Percentiles rank a stretch among this genome's conserved stretches.
phyloP scores from a whole-genome alignment of 1,139 yeast genomes.

The Sugiyamaella novakii region DNA sequence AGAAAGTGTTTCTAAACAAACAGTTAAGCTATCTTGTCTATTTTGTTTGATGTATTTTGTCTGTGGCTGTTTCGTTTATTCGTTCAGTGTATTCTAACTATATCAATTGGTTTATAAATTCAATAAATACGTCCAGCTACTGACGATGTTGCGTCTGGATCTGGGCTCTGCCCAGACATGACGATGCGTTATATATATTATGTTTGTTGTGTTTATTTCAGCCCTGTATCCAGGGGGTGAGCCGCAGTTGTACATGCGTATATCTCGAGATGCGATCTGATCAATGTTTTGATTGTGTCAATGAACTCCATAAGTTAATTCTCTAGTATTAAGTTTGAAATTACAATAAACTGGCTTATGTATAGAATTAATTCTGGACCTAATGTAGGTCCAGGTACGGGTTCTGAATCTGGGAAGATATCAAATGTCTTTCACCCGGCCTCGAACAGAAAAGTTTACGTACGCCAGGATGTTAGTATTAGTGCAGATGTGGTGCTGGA shows the following conservation, averaged over 20 bases:
- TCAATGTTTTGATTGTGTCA: background rate
- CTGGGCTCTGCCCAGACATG: background rate
- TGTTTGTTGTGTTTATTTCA: no score
- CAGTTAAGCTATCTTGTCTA: background rate
- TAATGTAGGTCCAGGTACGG: background rate
- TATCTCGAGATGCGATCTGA: background rate
- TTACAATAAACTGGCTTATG: no score
- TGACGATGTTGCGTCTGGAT: background rate
- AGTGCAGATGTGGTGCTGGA: no score
- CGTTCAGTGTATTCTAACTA: background rate
- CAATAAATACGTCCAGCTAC: slow-evolving; percentile 11
- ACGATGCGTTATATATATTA: no score
- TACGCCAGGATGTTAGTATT: no score
- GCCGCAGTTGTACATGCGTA: slow-evolving; percentile 5
- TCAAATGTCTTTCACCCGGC: background rate
- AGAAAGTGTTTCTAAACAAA: slow-evolving; percentile 94
- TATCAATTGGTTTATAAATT: no score
- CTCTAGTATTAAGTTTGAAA: no score
- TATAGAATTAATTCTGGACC: slow-evolving; percentile 2
- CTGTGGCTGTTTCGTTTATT: background rate
- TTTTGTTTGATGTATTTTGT: slow-evolving; percentile 4
- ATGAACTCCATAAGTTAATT: no score
- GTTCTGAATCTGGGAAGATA: background rate
- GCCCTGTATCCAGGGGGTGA: slow-evolving; percentile 13
- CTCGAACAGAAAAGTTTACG: slow-evolving; percentile 2